A percentile compares a stretch with the other conserved stretches of the same genome.
phyloP scores from a whole-genome alignment of 2,329 filamentous ascomycete species.

The Didymosphaeria variabile region DNA sequence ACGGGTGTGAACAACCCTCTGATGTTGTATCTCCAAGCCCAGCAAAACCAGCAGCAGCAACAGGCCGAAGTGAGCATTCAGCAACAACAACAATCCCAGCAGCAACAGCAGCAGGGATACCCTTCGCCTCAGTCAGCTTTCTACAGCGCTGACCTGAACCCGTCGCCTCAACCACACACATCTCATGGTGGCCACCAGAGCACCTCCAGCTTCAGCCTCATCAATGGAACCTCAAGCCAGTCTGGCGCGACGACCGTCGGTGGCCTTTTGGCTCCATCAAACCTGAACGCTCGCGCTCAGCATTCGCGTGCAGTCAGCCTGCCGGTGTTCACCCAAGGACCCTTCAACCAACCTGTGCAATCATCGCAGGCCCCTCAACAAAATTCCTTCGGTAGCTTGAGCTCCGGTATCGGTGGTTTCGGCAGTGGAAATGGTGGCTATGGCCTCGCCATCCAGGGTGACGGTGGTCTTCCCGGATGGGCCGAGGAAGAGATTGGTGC shows the following conservation, averaged over 20 bases:
- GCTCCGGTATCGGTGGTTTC: slow-evolving; percentile 66
- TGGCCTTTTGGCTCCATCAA: slow-evolving; percentile 77
- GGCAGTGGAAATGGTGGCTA: slow-evolving; percentile 63
- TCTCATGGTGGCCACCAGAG: slow-evolving; percentile 66
- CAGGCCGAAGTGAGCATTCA: slow-evolving; percentile 50
- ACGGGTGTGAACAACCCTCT: slow-evolving; percentile 83
- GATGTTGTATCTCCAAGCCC: slow-evolving; percentile 89
- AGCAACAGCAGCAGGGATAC: slow-evolving; percentile 70
- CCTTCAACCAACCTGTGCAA: slow-evolving; percentile 57
- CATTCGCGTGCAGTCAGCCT: slow-evolving; percentile 88
- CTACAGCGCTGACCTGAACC: slow-evolving; percentile 73
- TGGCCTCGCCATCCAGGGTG: slow-evolving; percentile 67
- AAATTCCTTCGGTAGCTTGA: slow-evolving; percentile 66
- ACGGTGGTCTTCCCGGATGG: slow-evolving; percentile 68
- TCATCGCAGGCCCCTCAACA: slow-evolving; percentile 50
- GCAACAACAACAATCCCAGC: slow-evolving; percentile 44
- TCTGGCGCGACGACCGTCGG: slow-evolving; percentile 75
- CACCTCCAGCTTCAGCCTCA: slow-evolving; percentile 60
- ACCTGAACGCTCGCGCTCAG: slow-evolving; percentile 64
- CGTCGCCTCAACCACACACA: slow-evolving; percentile 68
- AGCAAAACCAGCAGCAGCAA: slow-evolving; percentile 56
- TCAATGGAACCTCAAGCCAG: slow-evolving; percentile 50
- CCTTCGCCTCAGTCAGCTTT: slow-evolving; percentile 81
- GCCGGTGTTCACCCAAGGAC: slow-evolving; percentile 73
- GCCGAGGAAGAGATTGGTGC: slow-evolving; percentile 70